phyloP scores from a whole-genome alignment of 2,329 filamentous ascomycete species.

The Pseudogymnoascus sp. region DNA sequence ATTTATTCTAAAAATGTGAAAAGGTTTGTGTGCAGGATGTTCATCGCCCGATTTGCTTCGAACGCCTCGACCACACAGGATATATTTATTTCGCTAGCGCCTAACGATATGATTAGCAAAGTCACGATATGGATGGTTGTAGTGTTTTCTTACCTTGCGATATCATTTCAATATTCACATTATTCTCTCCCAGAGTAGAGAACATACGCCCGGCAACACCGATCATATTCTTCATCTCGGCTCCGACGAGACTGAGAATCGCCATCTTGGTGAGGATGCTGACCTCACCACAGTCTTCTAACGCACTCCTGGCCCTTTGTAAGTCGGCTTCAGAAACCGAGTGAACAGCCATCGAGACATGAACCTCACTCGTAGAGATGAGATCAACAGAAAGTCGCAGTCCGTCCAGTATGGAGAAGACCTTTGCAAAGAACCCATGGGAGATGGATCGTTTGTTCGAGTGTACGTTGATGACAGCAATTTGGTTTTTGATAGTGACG shows the following conservation, averaged over 20 bases:
- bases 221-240: constrained; percentile 96
- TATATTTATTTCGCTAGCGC: constrained; percentile 98
- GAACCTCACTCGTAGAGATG: constrained; percentile 93
- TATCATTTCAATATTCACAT: constrained; percentile 99
- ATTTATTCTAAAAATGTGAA: constrained; percentile 79
- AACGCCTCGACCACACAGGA: constrained; percentile 91
- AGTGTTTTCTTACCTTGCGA: constrained; percentile 66
- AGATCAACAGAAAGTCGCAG: constrained; percentile 87
- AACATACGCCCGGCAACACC: constrained; percentile 95
- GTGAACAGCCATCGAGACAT: constrained; percentile 95
- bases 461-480: constrained; percentile 95
- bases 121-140: neutral
- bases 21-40: constrained; percentile 90
- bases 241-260: constrained; percentile 88
- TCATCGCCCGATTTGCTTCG: constrained; percentile 88
- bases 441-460: constrained; percentile 95
- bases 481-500: constrained; percentile 95
- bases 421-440: constrained; percentile 89
- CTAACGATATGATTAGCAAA: constrained; percentile 37
- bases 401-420: constrained; percentile 84
- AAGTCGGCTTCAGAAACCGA: constrained; percentile 58
- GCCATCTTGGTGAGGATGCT: constrained; percentile 89
- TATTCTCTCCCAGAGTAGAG: constrained; percentile 83
- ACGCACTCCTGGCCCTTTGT: constrained; percentile 60
- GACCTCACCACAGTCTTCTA: constrained; percentile 78